phyloP scores from a whole-genome alignment of 495 filamentous ascomycete genomes.

The Annulohypoxylon nitens region DNA sequence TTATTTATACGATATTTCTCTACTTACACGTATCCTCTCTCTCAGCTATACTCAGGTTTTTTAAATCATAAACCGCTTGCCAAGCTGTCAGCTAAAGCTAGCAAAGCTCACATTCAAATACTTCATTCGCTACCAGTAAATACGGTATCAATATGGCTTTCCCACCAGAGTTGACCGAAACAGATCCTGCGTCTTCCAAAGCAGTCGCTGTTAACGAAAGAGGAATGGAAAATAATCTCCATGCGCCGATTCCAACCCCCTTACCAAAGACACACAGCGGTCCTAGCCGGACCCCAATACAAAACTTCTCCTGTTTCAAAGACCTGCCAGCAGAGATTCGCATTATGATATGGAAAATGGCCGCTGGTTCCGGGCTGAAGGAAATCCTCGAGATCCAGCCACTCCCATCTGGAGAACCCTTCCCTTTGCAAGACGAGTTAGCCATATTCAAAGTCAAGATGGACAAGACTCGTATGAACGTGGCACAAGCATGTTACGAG shows the following conservation, averaged over 20 bases:
- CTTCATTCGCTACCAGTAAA: too few relatives aligned
- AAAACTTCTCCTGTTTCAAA: not conserved
- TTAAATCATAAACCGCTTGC: too few relatives aligned
- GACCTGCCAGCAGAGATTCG: not conserved
- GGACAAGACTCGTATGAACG: not conserved
- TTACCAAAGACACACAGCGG: not conserved
- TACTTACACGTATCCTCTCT: too few relatives aligned
- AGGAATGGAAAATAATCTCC: too few relatives aligned
- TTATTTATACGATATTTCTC: too few relatives aligned
- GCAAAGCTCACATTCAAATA: too few relatives aligned
- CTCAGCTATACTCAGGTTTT: too few relatives aligned
- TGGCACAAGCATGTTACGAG: not conserved
- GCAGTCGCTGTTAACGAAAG: too few relatives aligned
- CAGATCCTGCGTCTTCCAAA: too few relatives aligned
- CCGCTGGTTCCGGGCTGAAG: not conserved
- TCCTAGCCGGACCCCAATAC: not conserved
- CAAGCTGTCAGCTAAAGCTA: too few relatives aligned
- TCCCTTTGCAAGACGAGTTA: not conserved
- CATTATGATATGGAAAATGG: not conserved
- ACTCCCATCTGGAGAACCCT: not conserved
- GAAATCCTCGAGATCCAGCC: not conserved
- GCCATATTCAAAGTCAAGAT: not conserved
- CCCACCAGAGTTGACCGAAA: too few relatives aligned
- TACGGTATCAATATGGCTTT: too few relatives aligned
- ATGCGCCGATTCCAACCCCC: not conserved